Percentiles rank a stretch among this genome's conserved stretches.
phyloP scores from a whole-genome alignment of 768 basidiomycete species.

The Cystofilobasidium macerans region DNA sequence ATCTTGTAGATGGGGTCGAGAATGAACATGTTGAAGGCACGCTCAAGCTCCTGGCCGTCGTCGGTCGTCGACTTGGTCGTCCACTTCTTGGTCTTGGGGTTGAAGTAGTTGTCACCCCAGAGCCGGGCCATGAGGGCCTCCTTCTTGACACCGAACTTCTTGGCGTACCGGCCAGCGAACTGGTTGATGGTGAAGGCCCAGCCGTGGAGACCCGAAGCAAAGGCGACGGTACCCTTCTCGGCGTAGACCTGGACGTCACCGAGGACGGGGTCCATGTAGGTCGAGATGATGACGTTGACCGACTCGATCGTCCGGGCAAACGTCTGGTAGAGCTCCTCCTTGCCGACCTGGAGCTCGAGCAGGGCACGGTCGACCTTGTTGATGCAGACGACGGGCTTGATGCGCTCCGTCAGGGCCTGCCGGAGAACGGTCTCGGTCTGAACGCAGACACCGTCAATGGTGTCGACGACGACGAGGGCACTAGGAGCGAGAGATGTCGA shows the following conservation, averaged over 20 bases:
- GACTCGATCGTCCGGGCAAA: conserved; percentile 95
- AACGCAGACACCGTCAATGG: conserved; percentile 98
- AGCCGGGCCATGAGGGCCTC: conserved; percentile 95
- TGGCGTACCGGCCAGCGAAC: conserved; percentile 85
- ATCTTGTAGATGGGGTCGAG: conserved; percentile 98
- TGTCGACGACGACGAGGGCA: conserved; percentile 98
- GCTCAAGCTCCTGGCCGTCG: conserved; percentile 85
- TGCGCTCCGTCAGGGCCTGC: conserved; percentile 92
- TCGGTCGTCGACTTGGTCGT: conserved; percentile 60
- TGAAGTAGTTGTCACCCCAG: conserved; percentile 99
- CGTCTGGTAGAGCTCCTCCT: conserved; percentile 94
- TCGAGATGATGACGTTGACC: conserved; percentile 97
- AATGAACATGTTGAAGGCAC: conserved; percentile 96
- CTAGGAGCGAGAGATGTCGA: conserved; percentile 35
- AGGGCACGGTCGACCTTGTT: conserved; percentile 99
- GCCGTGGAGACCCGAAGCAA: conserved; percentile 97
- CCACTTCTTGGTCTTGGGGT: conserved; percentile 94
- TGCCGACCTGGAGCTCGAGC: conserved; percentile 91
- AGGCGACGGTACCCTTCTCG: conserved; percentile 94
- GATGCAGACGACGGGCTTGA: conserved; percentile 98
- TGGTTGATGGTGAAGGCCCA: conserved; percentile 99
- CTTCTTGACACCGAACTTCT: conserved; percentile 98
- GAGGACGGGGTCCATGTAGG: conserved; percentile 83
- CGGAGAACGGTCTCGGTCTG: conserved; percentile 99
- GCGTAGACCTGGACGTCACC: conserved; percentile 99